Evolutionary conservation across 2,329 filamentous ascomycete genomes (phyloP).

Genomic region (Fusarium sarcochroum): DNA sequence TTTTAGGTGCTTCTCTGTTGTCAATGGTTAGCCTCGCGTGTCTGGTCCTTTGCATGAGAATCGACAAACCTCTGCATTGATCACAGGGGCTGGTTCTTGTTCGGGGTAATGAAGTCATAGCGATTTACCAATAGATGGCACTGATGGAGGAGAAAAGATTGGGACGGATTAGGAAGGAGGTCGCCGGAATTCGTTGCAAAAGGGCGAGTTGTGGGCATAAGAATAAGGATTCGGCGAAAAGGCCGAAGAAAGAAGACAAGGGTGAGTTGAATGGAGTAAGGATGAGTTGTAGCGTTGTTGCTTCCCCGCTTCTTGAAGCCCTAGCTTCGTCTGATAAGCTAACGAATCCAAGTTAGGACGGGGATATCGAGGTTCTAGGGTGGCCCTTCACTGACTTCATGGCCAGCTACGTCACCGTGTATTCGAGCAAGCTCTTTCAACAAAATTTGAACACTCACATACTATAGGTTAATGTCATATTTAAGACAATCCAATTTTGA

Average conservation of each 20-base stretch:
- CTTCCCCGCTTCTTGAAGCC: not conserved
- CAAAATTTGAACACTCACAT: no score
- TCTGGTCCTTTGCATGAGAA: not conserved
- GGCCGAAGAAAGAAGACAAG: not conserved
- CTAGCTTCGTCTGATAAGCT: not conserved
- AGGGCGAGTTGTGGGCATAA: not conserved
- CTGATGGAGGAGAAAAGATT: no score
- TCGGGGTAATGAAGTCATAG: constrained; percentile 34
- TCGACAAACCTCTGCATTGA: constrained; percentile 29
- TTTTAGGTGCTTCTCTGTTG: constrained; percentile 35
- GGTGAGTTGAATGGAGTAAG: not conserved
- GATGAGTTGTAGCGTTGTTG: not conserved
- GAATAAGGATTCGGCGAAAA: not conserved
- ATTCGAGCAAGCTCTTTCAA: no score
- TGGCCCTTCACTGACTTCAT: no score
- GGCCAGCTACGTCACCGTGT: not conserved
- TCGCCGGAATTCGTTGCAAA: constrained; percentile 11
- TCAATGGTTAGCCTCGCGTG: not conserved
- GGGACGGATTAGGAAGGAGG: constrained; percentile 14
- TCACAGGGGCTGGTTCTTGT: constrained; percentile 32
- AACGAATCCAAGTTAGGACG: not conserved
- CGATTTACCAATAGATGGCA: not conserved
- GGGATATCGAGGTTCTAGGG: no score
- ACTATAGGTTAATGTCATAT: no score
- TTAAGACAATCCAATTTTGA: no score